A percentile compares a stretch with the other conserved stretches of the same genome.
Conservation (phyloP, 2,329 filamentous ascomycete species). For the Elsinoe ampelina region DNA sequence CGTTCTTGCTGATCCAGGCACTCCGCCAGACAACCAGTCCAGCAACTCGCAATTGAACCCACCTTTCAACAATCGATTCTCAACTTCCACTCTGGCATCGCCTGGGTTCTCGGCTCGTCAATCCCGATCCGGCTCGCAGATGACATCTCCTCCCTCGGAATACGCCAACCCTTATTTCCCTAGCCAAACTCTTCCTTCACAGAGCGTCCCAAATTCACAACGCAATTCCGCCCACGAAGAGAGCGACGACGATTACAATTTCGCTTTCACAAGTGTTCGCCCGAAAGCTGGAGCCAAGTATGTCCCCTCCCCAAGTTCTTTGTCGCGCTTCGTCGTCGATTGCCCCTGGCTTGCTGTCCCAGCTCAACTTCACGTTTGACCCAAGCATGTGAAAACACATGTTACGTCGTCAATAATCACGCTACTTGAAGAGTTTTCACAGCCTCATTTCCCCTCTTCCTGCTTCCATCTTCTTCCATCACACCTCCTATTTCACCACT, state of each 20-base stretch:
- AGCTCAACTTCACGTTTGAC: neutral
- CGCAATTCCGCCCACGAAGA: constrained; percentile 83
- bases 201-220: constrained; percentile 76
- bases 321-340: neutral
- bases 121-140: constrained; percentile 66
- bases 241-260: constrained; percentile 58
- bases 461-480: neutral
- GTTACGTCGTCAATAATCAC: neutral
- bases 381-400: neutral
- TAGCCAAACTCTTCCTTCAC: constrained; percentile 54
- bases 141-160: constrained; percentile 65
- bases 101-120: constrained; percentile 55
- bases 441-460: neutral
- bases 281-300: constrained; percentile 70
- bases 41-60: constrained; percentile 40
- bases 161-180: constrained; percentile 42
- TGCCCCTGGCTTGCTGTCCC: neutral
- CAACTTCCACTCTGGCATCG: constrained; percentile 76
- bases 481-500: constrained; percentile 1
- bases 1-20: constrained; percentile 89
- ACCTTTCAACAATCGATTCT: constrained; percentile 84
- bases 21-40: constrained; percentile 68
- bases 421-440: neutral
- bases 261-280: constrained; percentile 54
- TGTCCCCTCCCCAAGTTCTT: constrained; percentile 38